phyloP scores from a whole-genome alignment of 306 rosid species.

The Astragalus membranaceus region DNA sequence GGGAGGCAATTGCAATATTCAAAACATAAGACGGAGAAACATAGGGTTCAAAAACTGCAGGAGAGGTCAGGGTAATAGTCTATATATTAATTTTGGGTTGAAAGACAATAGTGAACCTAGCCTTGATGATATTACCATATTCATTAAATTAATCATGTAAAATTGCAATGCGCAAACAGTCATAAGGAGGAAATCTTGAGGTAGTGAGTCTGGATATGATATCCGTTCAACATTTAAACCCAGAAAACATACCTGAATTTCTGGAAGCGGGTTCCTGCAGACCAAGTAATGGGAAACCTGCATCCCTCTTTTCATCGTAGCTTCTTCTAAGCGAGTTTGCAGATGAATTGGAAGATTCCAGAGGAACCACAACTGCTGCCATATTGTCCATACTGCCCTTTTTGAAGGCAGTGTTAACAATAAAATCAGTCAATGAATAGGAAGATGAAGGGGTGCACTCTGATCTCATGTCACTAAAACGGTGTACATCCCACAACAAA shows the following conservation, averaged over 20 bases:
- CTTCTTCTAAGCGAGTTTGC: constrained; percentile 28
- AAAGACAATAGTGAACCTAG: not conserved
- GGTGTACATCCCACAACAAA: constrained; percentile 70
- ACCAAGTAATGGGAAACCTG: constrained; percentile 26
- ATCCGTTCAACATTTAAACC: constrained; percentile 7
- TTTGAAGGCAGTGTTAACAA: constrained; percentile 58
- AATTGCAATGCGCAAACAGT: not conserved
- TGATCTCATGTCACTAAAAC: constrained; percentile 31
- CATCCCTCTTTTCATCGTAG: constrained; percentile 39
- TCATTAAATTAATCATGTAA: constrained; percentile 5
- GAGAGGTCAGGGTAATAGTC: not conserved
- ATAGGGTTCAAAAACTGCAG: not conserved
- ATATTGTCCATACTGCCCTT: constrained; percentile 88
- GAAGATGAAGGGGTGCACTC: constrained; percentile 53
- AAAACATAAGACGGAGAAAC: not conserved
- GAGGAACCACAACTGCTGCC: constrained; percentile 86
- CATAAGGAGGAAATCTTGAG: constrained; percentile 1
- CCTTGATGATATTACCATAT: constrained; percentile 1
- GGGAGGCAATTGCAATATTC: not conserved
- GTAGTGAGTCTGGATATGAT: not conserved
- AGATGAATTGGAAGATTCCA: constrained; percentile 40
- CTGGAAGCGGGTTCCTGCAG: constrained; percentile 32
- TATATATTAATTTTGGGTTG: not conserved
- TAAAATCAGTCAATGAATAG: constrained; percentile 72
- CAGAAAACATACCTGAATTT: constrained; percentile 47